Conservation (phyloP, 768 basidiomycete species). For the Trichaptum fuscoviolaceum region DNA sequence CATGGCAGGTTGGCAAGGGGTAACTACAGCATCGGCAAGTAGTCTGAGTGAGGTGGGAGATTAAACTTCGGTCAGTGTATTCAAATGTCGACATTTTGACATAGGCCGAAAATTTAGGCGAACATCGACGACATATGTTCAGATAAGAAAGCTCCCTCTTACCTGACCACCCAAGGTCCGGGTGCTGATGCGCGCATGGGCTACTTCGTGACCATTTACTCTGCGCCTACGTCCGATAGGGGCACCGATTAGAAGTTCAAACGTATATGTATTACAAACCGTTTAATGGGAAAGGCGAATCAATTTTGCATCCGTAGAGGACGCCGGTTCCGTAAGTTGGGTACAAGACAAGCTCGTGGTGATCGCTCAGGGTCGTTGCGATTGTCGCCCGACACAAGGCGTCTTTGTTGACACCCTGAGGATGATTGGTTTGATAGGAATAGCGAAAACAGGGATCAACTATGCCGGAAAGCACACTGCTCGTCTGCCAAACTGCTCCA, state of each 20-base stretch:
- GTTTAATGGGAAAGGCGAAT: background rate
- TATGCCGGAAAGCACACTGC: background rate
- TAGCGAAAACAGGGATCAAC: background rate
- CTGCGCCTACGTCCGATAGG: background rate
- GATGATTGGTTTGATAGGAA: background rate
- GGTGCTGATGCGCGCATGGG: background rate
- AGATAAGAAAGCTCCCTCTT: too few relatives aligned
- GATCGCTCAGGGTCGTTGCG: background rate
- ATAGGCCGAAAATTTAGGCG: background rate
- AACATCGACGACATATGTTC: background rate
- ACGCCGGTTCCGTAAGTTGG: background rate
- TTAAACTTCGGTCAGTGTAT: background rate
- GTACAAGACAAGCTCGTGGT: background rate
- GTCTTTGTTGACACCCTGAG: background rate
- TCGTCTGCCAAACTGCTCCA: background rate
- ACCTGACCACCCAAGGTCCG: too few relatives aligned
- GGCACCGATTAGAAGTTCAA: background rate
- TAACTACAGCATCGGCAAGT: background rate
- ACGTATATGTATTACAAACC: background rate
- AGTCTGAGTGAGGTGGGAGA: background rate
- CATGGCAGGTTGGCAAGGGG: background rate
- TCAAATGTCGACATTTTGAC: background rate
- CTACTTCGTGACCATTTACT: background rate
- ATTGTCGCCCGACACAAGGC: slow-evolving; percentile 1
- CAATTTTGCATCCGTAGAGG: background rate